Evolutionary conservation across 2,329 filamentous ascomycete species (phyloP).

Genomic region (Phaeosphaeriaceae sp.): DNA sequence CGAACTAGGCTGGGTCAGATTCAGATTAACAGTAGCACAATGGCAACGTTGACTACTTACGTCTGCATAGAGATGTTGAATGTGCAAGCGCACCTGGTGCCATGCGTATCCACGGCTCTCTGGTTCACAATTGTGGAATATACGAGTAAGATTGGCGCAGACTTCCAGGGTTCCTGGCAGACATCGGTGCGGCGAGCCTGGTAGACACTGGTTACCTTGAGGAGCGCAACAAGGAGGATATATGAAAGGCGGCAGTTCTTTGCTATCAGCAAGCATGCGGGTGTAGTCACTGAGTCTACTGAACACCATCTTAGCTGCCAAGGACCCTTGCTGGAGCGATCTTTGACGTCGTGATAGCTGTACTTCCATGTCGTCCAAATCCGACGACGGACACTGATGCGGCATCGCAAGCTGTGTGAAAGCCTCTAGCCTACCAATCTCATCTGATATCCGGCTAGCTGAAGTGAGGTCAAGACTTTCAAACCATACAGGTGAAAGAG

Average conservation of each 20-base stretch:
- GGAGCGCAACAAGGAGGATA: neutral
- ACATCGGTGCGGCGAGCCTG: neutral
- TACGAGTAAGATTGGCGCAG: neutral
- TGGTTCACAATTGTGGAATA: neutral
- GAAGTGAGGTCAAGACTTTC: neutral
- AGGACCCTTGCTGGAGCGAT: conserved; percentile 1
- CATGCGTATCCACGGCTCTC: neutral
- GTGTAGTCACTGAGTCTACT: neutral
- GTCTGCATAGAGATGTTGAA: neutral
- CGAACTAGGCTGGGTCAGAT: neutral
- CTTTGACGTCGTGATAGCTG: neutral
- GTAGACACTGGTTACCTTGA: neutral
- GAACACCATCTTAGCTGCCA: conserved; percentile 1
- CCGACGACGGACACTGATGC: neutral
- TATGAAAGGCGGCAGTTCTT: conserved; percentile 1
- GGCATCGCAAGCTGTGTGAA: neutral
- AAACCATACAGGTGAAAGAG: neutral
- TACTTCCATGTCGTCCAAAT: neutral
- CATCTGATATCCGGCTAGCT: neutral
- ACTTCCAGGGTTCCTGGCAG: neutral
- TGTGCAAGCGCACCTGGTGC: neutral
- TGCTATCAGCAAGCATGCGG: neutral
- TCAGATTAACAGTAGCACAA: neutral
- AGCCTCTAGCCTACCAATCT: neutral
- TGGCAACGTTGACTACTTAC: neutral